Conservation (phyloP, 257 asterid genomes). For the Fraxinus excelsior region DNA sequence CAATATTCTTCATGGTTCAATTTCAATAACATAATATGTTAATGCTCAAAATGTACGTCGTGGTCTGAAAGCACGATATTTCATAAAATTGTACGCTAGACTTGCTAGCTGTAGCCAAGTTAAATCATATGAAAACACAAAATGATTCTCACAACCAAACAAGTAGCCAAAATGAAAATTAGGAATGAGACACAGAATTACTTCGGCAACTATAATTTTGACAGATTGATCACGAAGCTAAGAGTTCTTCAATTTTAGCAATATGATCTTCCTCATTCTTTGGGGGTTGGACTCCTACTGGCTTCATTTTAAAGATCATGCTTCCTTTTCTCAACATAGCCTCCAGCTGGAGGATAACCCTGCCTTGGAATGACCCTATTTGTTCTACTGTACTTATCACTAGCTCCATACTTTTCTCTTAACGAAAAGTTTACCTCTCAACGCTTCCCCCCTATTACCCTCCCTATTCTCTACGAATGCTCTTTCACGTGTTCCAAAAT, state of each 20-base stretch:
- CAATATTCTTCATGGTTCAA: no score
- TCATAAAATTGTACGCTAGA: no score
- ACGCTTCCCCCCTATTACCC: conserved; percentile 33
- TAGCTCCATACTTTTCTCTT: conserved; percentile 38
- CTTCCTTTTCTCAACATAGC: conserved; percentile 77
- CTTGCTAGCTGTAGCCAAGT: background rate
- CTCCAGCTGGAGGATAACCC: conserved; percentile 47
- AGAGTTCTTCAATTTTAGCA: conserved; percentile 78
- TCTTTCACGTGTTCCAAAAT: conserved; percentile 45
- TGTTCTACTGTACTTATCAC: conserved; percentile 41
- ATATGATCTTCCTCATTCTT: conserved; percentile 82
- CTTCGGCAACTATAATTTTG: background rate
- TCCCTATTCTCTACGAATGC: conserved; percentile 48
- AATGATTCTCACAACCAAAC: background rate
- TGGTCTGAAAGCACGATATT: no score
- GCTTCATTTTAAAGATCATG: conserved; percentile 79
- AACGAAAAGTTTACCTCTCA: conserved; percentile 52
- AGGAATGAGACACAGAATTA: no score
- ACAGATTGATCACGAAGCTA: conserved; percentile 49
- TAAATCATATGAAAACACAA: background rate
- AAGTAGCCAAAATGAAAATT: no score
- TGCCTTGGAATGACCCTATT: conserved; percentile 50
- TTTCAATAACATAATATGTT: no score
- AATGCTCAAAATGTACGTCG: no score
- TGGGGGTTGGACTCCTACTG: conserved; percentile 72